A percentile compares a stretch with the other conserved stretches of the same genome.
Conservation (phyloP, 129 eudicot species). For the Deinandra increscens region DNA sequence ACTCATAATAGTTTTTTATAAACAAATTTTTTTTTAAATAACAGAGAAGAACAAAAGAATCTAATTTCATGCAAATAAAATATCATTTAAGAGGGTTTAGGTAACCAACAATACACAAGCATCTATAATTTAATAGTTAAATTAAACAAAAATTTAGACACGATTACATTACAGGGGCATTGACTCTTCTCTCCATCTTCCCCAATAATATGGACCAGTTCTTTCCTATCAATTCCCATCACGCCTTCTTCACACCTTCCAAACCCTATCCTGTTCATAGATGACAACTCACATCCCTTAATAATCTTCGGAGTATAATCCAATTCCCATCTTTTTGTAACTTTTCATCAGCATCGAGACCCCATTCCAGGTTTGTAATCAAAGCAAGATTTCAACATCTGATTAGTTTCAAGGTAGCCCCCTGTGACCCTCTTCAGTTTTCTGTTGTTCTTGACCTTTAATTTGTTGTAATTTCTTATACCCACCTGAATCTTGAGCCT, state of each 20-base stretch:
- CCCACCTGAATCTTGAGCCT: conserved; percentile 26
- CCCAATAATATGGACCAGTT: conserved; percentile 5
- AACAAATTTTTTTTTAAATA: no score
- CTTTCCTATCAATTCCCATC: conserved; percentile 25
- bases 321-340: not conserved
- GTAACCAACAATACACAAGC: conserved; percentile 20
- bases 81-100: not conserved
- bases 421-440: conserved; percentile 22
- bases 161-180: not conserved
- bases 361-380: conserved; percentile 6
- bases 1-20: no score
- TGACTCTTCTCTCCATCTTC: conserved; percentile 21
- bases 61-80: no score
- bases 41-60: no score
- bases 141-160: not conserved
- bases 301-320: not conserved
- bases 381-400: conserved; percentile 34
- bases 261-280: conserved; percentile 26
- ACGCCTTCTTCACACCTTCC: conserved; percentile 24
- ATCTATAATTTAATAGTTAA: no score
- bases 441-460: conserved; percentile 27
- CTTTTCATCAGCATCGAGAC: conserved; percentile 4
- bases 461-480: conserved; percentile 19
- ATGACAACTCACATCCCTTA: conserved; percentile 23
- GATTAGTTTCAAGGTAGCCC: conserved; percentile 33